Evolutionary conservation across 257 asterid genomes (phyloP).

Genomic region (Leonotis leonurus): DNA sequence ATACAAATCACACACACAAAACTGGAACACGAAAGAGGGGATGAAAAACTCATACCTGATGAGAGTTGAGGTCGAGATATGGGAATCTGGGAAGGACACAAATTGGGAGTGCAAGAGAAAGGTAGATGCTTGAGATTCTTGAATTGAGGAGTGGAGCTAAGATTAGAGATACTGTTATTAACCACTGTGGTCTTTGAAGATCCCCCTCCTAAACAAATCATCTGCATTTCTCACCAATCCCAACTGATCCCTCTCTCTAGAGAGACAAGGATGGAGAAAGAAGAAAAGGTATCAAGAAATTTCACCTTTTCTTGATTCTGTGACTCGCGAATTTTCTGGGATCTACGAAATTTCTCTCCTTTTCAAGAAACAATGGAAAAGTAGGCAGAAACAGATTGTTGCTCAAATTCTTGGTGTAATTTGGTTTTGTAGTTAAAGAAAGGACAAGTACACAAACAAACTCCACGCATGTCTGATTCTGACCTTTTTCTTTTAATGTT

Average conservation of each 20-base stretch:
- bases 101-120: slow-evolving; percentile 23
- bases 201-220: slow-evolving; percentile 27
- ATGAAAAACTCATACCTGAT: slow-evolving; percentile 27
- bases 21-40: neutral
- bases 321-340: slow-evolving; percentile 14
- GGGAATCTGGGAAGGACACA: slow-evolving; percentile 20
- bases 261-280: slow-evolving; percentile 8
- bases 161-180: slow-evolving; percentile 17
- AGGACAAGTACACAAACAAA: neutral
- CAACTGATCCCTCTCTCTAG: neutral
- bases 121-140: slow-evolving; percentile 25
- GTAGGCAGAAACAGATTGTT: neutral
- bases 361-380: neutral
- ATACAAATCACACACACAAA: neutral
- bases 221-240: slow-evolving; percentile 20
- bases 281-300: slow-evolving; percentile 1
- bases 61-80: slow-evolving; percentile 14
- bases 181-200: slow-evolving; percentile 10
- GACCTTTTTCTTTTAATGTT: too few species aligned
- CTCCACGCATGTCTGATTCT: neutral
- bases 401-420: neutral
- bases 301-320: neutral
- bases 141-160: slow-evolving; percentile 20
- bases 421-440: neutral
- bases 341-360: neutral